Percentiles rank a stretch among this genome's conserved stretches.
Evolutionary conservation across 768 basidiomycete species (phyloP).

Genomic region (Psilocybe azurescens): DNA sequence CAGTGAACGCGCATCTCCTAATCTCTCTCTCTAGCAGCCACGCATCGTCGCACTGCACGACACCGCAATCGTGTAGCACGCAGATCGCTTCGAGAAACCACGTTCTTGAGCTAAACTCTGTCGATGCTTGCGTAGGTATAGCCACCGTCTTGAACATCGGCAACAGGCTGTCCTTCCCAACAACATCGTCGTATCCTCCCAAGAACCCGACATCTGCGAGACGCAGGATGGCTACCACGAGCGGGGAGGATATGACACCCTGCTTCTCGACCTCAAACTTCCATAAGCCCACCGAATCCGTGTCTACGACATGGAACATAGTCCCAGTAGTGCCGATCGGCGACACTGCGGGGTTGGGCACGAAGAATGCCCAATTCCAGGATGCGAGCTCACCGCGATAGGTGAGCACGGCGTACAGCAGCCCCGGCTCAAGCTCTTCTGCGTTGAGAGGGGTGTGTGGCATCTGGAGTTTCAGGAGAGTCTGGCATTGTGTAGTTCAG

Average conservation of each 20-base stretch:
- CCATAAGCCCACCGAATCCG: slow-evolving; percentile 39
- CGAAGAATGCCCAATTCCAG: slow-evolving; percentile 58
- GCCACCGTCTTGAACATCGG: slow-evolving; percentile 50
- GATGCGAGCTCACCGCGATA: slow-evolving; percentile 51
- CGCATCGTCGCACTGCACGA: slow-evolving; percentile 52
- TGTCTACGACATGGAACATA: slow-evolving; percentile 47
- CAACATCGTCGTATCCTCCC: slow-evolving; percentile 47
- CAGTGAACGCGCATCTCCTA: slow-evolving; percentile 48
- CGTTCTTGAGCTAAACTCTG: slow-evolving; percentile 49
- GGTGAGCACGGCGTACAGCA: slow-evolving; percentile 49
- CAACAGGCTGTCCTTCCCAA: slow-evolving; percentile 44
- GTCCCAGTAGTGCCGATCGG: slow-evolving; percentile 51
- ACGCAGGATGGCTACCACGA: slow-evolving; percentile 49
- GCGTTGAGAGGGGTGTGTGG: slow-evolving; percentile 28
- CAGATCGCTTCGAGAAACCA: slow-evolving; percentile 55
- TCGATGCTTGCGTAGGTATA: slow-evolving; percentile 36
- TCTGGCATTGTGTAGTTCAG: slow-evolving; percentile 1
- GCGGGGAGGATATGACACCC: slow-evolving; percentile 44
- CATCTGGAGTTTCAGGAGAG: slow-evolving; percentile 13
- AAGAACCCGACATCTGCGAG: slow-evolving; percentile 47
- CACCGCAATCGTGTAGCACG: slow-evolving; percentile 52
- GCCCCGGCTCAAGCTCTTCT: slow-evolving; percentile 42
- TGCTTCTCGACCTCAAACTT: slow-evolving; percentile 41
- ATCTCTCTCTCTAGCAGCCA: slow-evolving; percentile 54
- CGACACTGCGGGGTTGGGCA: slow-evolving; percentile 41